These are phyloP conservation scores for Brassica nigra DNA, from an alignment of 345 rosid species.

Conservation along the genomic window DNA sequence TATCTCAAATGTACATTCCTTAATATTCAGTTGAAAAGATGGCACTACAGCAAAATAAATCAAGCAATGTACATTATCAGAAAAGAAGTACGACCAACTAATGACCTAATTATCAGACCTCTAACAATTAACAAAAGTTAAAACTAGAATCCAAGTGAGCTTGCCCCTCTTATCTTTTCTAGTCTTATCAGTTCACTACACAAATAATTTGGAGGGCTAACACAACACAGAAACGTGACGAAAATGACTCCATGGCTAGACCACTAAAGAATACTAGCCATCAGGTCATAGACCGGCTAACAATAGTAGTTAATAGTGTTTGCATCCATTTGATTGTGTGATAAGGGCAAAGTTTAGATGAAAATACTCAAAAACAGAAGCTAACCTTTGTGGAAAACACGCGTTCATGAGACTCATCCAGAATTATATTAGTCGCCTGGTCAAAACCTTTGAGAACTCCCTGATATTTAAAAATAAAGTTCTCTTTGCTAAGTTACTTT, in stretches of 20 bases:
- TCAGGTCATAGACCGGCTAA: background rate
- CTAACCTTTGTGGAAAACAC: conserved; percentile 84
- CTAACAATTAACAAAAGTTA: background rate
- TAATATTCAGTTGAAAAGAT: conserved; percentile 3
- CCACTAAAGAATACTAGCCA: conserved; percentile 7
- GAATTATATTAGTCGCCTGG: conserved; percentile 88
- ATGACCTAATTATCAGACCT: background rate
- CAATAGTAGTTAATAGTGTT: background rate
- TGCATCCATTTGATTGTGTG: conserved; percentile 1
- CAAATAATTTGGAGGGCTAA: background rate
- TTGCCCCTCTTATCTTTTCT: background rate
- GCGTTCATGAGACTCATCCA: conserved; percentile 91
- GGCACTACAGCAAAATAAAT: background rate
- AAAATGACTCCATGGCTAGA: background rate
- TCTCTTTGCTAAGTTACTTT: background rate
- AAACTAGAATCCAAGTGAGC: conserved; percentile 20
- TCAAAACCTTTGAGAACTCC: conserved; percentile 84
- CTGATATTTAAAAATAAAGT: conserved; percentile 36
- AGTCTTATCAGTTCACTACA: background rate
- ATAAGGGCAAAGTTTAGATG: background rate
- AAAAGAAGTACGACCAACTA: background rate
- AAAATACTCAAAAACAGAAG: background rate
- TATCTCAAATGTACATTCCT: conserved; percentile 17
- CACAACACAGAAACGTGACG: background rate
- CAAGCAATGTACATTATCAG: background rate